Evolutionary conservation across 2,329 filamentous ascomycete genomes (phyloP), one percentile per base, ranked within the genome.

Genomic region (Rhynchosporium agropyri): DNA sequence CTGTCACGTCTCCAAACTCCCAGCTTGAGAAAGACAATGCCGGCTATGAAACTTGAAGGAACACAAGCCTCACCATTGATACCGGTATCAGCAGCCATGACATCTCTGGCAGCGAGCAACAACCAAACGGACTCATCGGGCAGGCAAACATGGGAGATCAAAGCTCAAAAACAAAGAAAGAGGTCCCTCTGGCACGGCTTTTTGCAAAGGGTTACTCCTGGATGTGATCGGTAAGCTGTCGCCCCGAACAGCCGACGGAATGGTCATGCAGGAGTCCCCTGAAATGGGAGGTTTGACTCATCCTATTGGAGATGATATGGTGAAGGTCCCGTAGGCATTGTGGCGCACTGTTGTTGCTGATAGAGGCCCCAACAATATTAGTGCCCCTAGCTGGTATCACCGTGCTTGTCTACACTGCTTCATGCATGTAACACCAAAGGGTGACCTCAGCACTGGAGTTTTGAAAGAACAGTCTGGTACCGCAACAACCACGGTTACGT

Each of bases 301-400:
- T 12, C 26, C 20, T 4, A n/a, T 55, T 28, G 20, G 28, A 3
- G 38, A 58, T 51, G 7, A 33, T 4, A 4, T 29, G 9, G 50
- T 57, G 7, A 48, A 61, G 9, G 53, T 58, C 15, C 61, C 61
- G 1, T 66, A 67, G 9, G 13, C 45, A 13, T 31, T 68, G 4
- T 69, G 67, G 67, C 63, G 67, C 5, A 69, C 66, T 2, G 13
- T 69, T 1, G 66, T 69, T 28, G 67, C 64, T 15, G 62, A 68
- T 38, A 59, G 67, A n/a, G 67, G 63, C 1, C 62, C 62, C 29
- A 48, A 66, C 31, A 64, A 63, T 3, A 62, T 20, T 0, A 68
- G 56, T 57, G 42, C 66, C 4, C 66, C 64, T 3, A 58, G 28
- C 38, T 69, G 66, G 66, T 69, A 68, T 56, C 54, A 45, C 13